Percentiles rank a stretch among this genome's conserved stretches.
These are phyloP conservation scores for Diaporthe batatas DNA, from an alignment of 2,329 filamentous ascomycete species.

Conservation along the genomic window DNA sequence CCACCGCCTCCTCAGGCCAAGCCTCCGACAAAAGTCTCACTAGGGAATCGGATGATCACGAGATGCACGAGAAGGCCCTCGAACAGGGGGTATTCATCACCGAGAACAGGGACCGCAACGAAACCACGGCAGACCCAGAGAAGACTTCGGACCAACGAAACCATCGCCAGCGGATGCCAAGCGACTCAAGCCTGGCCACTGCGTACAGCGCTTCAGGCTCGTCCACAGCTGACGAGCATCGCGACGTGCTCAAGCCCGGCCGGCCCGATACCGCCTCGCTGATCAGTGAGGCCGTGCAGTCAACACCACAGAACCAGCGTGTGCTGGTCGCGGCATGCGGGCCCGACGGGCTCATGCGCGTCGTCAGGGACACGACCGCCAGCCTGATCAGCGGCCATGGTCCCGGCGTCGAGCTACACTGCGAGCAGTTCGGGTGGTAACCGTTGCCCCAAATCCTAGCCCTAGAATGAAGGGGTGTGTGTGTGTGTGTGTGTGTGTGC, in stretches of 20 bases:
- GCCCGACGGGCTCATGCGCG: conserved; percentile 58
- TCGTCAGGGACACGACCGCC: conserved; percentile 60
- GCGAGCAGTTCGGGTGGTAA: conserved; percentile 63
- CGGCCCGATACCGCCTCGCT: conserved; percentile 57
- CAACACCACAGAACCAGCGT: conserved; percentile 52
- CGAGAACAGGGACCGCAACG: neutral
- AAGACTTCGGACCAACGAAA: neutral
- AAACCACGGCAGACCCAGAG: conserved; percentile 21
- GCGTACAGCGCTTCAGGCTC: conserved; percentile 26
- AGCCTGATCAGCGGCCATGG: conserved; percentile 58
- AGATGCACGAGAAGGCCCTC: conserved; percentile 44
- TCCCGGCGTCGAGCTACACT: conserved; percentile 64
- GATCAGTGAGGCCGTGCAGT: conserved; percentile 55
- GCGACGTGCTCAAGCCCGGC: conserved; percentile 52
- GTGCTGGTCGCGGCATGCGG: conserved; percentile 64
- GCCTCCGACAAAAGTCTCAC: conserved; percentile 39
- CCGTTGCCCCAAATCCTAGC: neutral
- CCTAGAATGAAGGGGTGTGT: neutral
- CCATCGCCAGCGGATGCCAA: conserved; percentile 7
- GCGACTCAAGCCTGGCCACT: conserved; percentile 19
- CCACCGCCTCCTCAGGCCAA: conserved; percentile 40
- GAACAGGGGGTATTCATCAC: neutral
- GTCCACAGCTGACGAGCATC: conserved; percentile 39
- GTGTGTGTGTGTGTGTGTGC: neutral
- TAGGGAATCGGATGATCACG: conserved; percentile 34